Base-by-base conservation (phyloP, 345 rosid genomes). In the Conringia planisiliqua region DNA sequence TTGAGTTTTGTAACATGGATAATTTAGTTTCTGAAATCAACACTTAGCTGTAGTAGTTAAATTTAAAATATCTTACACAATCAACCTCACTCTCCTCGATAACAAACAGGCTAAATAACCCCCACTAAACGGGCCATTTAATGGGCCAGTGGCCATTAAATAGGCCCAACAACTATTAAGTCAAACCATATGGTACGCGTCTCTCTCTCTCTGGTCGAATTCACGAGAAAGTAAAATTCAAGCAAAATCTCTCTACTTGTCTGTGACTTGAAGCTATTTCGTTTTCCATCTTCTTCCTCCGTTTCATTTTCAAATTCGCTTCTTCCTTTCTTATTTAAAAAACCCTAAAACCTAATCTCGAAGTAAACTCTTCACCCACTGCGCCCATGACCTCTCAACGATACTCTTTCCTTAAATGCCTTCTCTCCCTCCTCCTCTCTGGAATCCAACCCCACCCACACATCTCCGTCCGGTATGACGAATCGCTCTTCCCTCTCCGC, bases 301-400 rank as follows among this genome's bases (percentile, higher is more conserved):
- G 70, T 62, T 78, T 72, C 62, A 11, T 72, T 72, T 72, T 74
- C 69, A 77, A 12, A 46, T 50, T 61, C 77, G 59, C 68, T 73
- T 30, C 54, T 70, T 59, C 24, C 78, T 74, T 74, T 58, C 71
- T 78, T 66, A 73, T 8, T 75, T 3, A 59, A 68, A 59, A 18
- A 76, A 70, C 43, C 61, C 66, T 42, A 51, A 76, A 76, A 54
- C 87, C 87, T 83, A 66, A 74, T 61, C 78, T 82, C 78, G 82
- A 92, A 89, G 96, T 65, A 50, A 88, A 70, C 89, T 82, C 86
- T 76, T 81, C 95, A 92, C 83, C 98, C 68, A 84, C 96, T 79
- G 12, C 78, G 9, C 74, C 67, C 54, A 80, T 86, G 98, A 92
- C 95, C 50, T 85, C 84, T 74, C 90, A 92, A 81, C 98, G 71